A percentile compares a stretch with the other conserved stretches of the same genome.
phyloP scores from a whole-genome alignment of 352 stramenopile genomes.

The Pythium brachiatum region DNA sequence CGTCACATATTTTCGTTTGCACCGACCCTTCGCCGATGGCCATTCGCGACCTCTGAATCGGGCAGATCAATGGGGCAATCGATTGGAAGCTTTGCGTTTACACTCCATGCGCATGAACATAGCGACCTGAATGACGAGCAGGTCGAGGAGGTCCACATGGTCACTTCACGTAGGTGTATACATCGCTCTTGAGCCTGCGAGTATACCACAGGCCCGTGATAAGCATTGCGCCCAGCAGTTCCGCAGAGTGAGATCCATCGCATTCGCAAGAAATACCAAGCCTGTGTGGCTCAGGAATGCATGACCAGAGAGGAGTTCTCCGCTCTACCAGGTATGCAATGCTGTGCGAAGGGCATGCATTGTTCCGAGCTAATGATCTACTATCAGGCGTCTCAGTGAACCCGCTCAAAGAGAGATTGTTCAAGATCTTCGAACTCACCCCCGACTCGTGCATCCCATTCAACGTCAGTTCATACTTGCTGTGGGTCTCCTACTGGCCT shows the following conservation, averaged over 20 bases:
- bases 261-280: conserved; percentile 27
- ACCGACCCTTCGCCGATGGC: neutral
- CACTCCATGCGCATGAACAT: neutral
- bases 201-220: neutral
- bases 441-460: conserved; percentile 22
- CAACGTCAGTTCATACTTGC: conserved; percentile 18
- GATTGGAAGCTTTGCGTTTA: neutral
- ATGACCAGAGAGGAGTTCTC: conserved; percentile 65
- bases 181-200: neutral
- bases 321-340: conserved; percentile 12
- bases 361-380: neutral
- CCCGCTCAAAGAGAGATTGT: conserved; percentile 43
- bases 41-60: neutral
- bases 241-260: conserved; percentile 52
- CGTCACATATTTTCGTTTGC: conserved; percentile 2
- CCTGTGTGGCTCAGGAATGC: conserved; percentile 27
- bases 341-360: no score
- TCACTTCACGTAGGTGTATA: conserved; percentile 41
- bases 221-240: conserved; percentile 26
- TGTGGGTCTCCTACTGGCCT: no score
- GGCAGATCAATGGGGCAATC: conserved; percentile 10
- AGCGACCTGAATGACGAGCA: conserved; percentile 54
- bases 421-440: conserved; percentile 44
- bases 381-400: conserved; percentile 38
- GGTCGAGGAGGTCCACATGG: conserved; percentile 60